Base-by-base conservation (phyloP, 495 filamentous ascomycete species). In the Rostrohypoxylon terebratum region DNA sequence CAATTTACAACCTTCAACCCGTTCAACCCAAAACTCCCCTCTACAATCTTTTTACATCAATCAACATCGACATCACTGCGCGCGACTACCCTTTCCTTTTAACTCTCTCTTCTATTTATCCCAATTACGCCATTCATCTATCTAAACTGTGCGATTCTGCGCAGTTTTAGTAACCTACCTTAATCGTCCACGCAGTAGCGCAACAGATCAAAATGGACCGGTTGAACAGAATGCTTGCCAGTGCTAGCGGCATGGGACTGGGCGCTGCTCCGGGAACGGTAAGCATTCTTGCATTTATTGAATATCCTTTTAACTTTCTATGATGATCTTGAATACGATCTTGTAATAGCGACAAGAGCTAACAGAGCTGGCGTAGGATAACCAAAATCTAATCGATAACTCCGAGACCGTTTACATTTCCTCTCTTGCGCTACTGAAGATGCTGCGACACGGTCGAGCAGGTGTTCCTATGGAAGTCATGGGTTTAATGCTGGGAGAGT, bases 401-500 rank as follows among this genome's bases (percentile, higher is more conserved):
- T 97, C 96, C 73, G 96, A 99, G 86, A 99, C 96, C 61, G 96
- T 99, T 75, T 97, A 99, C 83, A 98, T 99, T 77, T 99, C 96
- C 25, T 99, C 96, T 33, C 88, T 99, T 70, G 96, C 96, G 70
- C 88, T 99, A 40, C 87, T 99, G 75, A 99, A 99, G 87, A 99
- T 99, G 96, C 86, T 99, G 74, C 90, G 95, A 77, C 96, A 99
- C 80, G 96, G 96, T 74, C 90, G 96, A 74, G 96, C 96, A 57
- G 96, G 96, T 83, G 96, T 99, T 60, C 96, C 96, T 28, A 99
- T 99, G 96, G 96, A 99, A 87, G 96, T 99, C 77, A 99, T 99
- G 96, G 96, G 96, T 48, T 83, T 99, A 77, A 98, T 99, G 96
- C 85, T 98, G 68, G 96, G 96, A 77, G 96, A 98, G 77, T 98